Evolutionary conservation across 768 basidiomycete genomes (phyloP).

Genomic region (Lactarius sanguifluus): DNA sequence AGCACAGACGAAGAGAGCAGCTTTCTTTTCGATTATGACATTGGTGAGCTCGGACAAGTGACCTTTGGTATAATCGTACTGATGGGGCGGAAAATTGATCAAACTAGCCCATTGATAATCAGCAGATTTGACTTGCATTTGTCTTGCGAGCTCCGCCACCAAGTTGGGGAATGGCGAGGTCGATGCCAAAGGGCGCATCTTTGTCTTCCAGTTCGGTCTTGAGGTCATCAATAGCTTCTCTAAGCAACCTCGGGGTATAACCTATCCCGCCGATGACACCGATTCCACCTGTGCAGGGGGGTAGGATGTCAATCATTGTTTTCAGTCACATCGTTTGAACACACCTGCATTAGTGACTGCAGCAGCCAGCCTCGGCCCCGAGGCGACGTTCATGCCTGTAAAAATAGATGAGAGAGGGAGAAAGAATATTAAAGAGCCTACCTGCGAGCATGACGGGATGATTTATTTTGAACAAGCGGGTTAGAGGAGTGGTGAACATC

Average conservation of each 20-base stretch:
- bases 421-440: constrained; percentile 22
- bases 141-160: constrained; percentile 84
- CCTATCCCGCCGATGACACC: constrained; percentile 86
- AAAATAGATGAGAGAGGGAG: background rate
- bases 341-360: constrained; percentile 87
- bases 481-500: constrained; percentile 71
- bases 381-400: constrained; percentile 79
- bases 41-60: constrained; percentile 76
- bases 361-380: constrained; percentile 81
- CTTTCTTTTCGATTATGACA: constrained; percentile 71
- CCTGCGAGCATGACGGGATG: constrained; percentile 87
- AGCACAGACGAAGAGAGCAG: constrained; percentile 79
- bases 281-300: constrained; percentile 53
- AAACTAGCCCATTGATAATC: background rate
- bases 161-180: constrained; percentile 79
- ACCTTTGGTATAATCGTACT: constrained; percentile 77
- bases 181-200: constrained; percentile 77
- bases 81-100: constrained; percentile 1
- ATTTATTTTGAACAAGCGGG: constrained; percentile 70
- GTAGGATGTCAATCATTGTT: background rate
- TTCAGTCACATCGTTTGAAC: constrained; percentile 7
- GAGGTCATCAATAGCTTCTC: constrained; percentile 65
- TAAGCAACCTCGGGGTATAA: constrained; percentile 70
- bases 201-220: constrained; percentile 74
- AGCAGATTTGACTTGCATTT: constrained; percentile 45